These are phyloP conservation scores for Nicotiana benthamiana DNA, from an alignment of 257 asterid genomes.

Conservation along the genomic window DNA sequence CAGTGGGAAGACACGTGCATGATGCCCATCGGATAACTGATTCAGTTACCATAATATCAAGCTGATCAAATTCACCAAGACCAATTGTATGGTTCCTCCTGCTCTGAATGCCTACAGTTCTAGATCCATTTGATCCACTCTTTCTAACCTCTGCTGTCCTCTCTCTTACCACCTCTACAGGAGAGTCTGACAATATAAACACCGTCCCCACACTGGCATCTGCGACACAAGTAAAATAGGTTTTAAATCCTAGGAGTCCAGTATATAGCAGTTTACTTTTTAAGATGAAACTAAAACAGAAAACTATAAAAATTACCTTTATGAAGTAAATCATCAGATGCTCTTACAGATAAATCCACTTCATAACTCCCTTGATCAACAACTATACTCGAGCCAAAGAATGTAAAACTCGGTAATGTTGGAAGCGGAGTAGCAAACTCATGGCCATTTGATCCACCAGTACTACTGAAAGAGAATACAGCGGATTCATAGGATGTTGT, in stretches of 20 bases:
- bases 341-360: slow-evolving; percentile 23
- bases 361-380: slow-evolving; percentile 28
- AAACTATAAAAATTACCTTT: slow-evolving; percentile 37
- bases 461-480: slow-evolving; percentile 51
- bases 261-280: too few relatives aligned
- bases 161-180: slow-evolving; percentile 15
- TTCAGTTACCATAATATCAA: slow-evolving; percentile 51
- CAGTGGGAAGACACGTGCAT: slow-evolving; percentile 56
- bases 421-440: slow-evolving; percentile 36
- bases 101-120: slow-evolving; percentile 37
- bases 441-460: slow-evolving; percentile 25
- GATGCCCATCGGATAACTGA: slow-evolving; percentile 85
- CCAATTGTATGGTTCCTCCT: slow-evolving; percentile 67
- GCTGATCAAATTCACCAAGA: slow-evolving; percentile 52
- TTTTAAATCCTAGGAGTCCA: neutral
- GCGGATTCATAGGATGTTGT: slow-evolving; percentile 25
- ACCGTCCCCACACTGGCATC: slow-evolving; percentile 16
- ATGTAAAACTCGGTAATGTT: slow-evolving; percentile 62
- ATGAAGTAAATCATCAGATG: slow-evolving; percentile 24
- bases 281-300: neutral
- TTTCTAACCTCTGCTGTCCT: slow-evolving; percentile 24
- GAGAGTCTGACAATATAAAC: slow-evolving; percentile 16
- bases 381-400: slow-evolving; percentile 29
- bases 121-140: slow-evolving; percentile 17
- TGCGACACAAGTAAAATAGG: slow-evolving; percentile 5